Evolutionary conservation across 2,329 filamentous ascomycete genomes (phyloP).

Genomic region (Hypoxylon sp.): DNA sequence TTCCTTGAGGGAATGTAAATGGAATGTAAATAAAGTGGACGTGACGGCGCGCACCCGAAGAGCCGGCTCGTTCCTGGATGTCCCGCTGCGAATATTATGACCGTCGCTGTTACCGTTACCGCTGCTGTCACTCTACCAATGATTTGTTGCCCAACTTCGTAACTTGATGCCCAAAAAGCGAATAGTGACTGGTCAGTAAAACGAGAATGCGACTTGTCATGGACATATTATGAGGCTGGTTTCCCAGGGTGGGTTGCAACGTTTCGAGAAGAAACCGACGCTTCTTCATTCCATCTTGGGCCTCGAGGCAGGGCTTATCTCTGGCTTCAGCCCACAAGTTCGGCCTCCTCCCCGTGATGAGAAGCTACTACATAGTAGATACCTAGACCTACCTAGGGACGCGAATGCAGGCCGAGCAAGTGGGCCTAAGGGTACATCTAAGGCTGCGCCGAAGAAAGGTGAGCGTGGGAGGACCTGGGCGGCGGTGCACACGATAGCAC

Average conservation of each 20-base stretch:
- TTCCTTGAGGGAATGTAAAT: slow-evolving; percentile 5
- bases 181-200: slow-evolving; percentile 7
- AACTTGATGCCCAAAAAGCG: slow-evolving; percentile 30
- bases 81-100: slow-evolving; percentile 13
- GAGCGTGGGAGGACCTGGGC: slow-evolving; percentile 31
- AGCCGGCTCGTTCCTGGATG: slow-evolving; percentile 26
- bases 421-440: slow-evolving; percentile 22
- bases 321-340: slow-evolving; percentile 13
- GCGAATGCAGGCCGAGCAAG: slow-evolving; percentile 1
- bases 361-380: too few species aligned
- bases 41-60: slow-evolving; percentile 20
- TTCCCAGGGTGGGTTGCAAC: slow-evolving; percentile 21
- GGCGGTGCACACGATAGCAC: slow-evolving; percentile 15
- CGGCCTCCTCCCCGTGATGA: slow-evolving; percentile 30
- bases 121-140: slow-evolving; percentile 14
- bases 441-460: slow-evolving; percentile 33
- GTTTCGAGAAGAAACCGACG: slow-evolving; percentile 20
- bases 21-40: slow-evolving; percentile 8
- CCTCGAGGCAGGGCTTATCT: slow-evolving; percentile 5
- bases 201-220: slow-evolving; percentile 25
- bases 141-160: slow-evolving; percentile 26
- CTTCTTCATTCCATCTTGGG: slow-evolving; percentile 10
- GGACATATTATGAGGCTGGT: slow-evolving; percentile 17
- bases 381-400: too few species aligned
- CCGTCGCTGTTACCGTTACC: not conserved